Evolutionary conservation across 345 rosid species (phyloP).

Genomic region (Brassica nigra): DNA sequence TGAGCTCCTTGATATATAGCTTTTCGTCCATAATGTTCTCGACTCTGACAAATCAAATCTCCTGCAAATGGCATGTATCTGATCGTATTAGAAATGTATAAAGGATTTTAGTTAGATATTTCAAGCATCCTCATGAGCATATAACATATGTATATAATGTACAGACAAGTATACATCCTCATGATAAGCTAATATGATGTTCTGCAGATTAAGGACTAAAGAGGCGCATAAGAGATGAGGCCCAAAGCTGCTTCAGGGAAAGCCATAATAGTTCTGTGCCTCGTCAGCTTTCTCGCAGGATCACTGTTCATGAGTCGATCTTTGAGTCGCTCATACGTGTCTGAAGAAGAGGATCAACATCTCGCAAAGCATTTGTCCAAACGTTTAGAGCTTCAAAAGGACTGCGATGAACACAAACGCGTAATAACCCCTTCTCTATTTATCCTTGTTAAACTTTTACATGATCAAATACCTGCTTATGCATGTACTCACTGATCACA

Average conservation of each 20-base stretch:
- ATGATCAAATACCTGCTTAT: neutral
- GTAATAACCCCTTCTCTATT: constrained; percentile 45
- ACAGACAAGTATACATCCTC: constrained; percentile 4
- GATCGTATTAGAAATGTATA: constrained; percentile 7
- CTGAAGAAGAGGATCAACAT: constrained; percentile 34
- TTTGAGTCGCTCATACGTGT: constrained; percentile 42
- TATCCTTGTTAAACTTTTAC: neutral
- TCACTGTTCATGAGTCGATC: constrained; percentile 57
- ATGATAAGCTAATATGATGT: neutral
- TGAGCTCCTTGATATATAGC: constrained; percentile 15
- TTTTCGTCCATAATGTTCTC: neutral
- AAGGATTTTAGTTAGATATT: neutral
- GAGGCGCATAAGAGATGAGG: constrained; percentile 54
- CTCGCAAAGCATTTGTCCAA: constrained; percentile 31
- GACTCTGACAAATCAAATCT: neutral
- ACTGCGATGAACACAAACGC: constrained; percentile 73
- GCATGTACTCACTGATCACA: neutral
- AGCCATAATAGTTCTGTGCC: constrained; percentile 58
- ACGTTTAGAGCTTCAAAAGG: constrained; percentile 40
- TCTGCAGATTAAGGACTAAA: constrained; percentile 19
- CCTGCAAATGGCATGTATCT: constrained; percentile 13
- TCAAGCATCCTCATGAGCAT: constrained; percentile 2
- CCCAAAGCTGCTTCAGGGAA: constrained; percentile 67
- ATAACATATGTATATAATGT: neutral
- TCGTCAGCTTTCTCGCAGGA: constrained; percentile 76